These are phyloP conservation scores for Fusarium udum DNA, from an alignment of 2,329 filamentous ascomycete genomes.

Conservation along the genomic window DNA sequence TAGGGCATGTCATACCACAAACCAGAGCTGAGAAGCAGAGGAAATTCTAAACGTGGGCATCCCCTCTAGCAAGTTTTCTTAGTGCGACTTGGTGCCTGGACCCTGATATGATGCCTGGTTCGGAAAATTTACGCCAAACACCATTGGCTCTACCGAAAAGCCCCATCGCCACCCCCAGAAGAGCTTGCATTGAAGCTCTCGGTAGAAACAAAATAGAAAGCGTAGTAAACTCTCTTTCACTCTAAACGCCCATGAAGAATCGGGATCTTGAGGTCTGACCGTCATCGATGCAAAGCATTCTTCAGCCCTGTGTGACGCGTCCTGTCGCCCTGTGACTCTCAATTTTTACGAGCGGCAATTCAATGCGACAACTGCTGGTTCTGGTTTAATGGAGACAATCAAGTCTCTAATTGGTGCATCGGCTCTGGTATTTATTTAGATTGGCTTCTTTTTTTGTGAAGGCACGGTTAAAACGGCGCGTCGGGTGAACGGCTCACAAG, in stretches of 20 bases:
- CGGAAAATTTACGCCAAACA: not conserved
- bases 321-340: not conserved
- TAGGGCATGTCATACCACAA: not conserved
- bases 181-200: not conserved
- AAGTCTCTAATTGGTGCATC: not conserved
- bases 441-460: not conserved
- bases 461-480: conserved; percentile 11
- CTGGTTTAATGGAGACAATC: not conserved
- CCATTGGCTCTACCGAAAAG: not conserved
- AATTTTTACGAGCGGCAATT: not conserved
- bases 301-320: conserved; percentile 20
- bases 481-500: conserved; percentile 10
- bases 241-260: accelerated
- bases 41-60: not conserved
- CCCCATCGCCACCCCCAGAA: not conserved
- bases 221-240: not conserved
- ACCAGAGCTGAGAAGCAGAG: not conserved
- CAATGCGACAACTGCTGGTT: not conserved
- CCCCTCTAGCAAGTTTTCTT: not conserved
- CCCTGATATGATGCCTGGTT: not conserved
- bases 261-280: not conserved
- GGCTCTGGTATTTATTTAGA: not conserved
- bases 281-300: not conserved
- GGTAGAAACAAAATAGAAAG: not conserved
- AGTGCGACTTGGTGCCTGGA: not conserved